Evolutionary conservation across 192 early-diverging fungal genomes (phyloP).

Genomic region (Spinellus fusiger): DNA sequence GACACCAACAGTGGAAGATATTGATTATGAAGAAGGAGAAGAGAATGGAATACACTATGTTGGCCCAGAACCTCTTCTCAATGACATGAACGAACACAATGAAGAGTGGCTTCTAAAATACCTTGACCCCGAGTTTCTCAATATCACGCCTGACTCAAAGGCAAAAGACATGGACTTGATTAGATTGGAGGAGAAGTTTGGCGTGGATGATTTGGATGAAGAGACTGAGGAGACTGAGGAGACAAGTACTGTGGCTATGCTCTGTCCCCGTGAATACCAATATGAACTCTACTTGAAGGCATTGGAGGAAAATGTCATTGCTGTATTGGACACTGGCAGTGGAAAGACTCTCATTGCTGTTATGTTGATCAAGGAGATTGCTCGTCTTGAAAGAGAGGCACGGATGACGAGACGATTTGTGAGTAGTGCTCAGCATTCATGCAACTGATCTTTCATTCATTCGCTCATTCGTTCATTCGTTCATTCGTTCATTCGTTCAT

Average conservation of each 20-base stretch:
- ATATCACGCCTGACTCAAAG: background rate
- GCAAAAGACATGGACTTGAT: background rate
- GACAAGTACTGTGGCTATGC: background rate
- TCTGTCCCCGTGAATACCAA: conserved; percentile 75
- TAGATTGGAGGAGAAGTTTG: background rate
- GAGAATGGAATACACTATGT: conserved; percentile 2
- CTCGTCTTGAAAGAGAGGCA: conserved; percentile 28
- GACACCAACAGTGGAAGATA: too few species aligned
- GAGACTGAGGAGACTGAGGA: conserved; percentile 3
- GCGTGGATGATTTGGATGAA: conserved; percentile 3
- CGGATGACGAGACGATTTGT: conserved; percentile 17
- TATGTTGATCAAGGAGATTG: conserved; percentile 78
- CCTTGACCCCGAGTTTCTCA: conserved; percentile 15
- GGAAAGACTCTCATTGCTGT: conserved; percentile 91
- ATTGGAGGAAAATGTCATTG: conserved; percentile 68
- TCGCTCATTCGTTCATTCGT: background rate
- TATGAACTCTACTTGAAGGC: conserved; percentile 67
- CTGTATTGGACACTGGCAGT: conserved; percentile 87
- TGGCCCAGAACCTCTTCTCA: background rate
- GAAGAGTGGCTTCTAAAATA: background rate
- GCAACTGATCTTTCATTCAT: conserved; percentile 16
- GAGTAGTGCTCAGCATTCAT: background rate
- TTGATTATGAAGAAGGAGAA: conserved; percentile 3
- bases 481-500: background rate
- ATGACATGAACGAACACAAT: conserved; percentile 20